A percentile compares a stretch with the other conserved stretches of the same genome.
Evolutionary conservation across 768 basidiomycete species (phyloP).

Genomic region (Fomitopsis serialis): DNA sequence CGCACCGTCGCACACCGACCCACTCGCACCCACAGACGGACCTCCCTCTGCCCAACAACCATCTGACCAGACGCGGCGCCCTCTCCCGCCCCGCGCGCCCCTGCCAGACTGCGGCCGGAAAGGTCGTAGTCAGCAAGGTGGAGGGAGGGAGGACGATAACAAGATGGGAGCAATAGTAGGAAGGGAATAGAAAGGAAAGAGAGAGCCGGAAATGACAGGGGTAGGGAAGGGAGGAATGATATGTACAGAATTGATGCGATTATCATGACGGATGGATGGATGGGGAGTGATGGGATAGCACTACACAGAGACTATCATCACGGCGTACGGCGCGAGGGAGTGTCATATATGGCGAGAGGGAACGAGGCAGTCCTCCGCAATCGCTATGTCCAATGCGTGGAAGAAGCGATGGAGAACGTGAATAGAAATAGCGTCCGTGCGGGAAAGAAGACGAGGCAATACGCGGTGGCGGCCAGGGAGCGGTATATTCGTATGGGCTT

Average conservation of each 20-base stretch:
- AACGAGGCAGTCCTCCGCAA: conserved; percentile 17
- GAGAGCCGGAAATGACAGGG: conserved; percentile 3
- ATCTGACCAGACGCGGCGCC: conserved; percentile 48
- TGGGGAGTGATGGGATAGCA: neutral
- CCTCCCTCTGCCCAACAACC: neutral
- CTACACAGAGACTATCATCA: conserved; percentile 11
- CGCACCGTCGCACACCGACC: neutral
- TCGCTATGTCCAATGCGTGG: neutral
- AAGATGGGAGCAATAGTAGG: conserved; percentile 13
- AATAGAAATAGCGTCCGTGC: conserved; percentile 79
- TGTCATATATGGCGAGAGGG: conserved; percentile 14
- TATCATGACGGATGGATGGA: neutral
- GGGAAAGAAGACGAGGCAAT: conserved; percentile 26
- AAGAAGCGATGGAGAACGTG: conserved; percentile 27
- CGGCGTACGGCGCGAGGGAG: conserved; percentile 24
- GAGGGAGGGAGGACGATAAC: conserved; percentile 63
- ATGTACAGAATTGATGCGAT: conserved; percentile 2
- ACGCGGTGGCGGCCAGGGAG: neutral
- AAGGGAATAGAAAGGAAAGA: conserved; percentile 15
- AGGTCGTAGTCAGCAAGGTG: conserved; percentile 29
- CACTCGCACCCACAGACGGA: neutral
- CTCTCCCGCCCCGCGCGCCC: conserved; percentile 69
- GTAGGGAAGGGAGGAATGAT: neutral
- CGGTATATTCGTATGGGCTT: neutral
- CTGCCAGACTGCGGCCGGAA: conserved; percentile 28